Conservation (phyloP, 2,329 filamentous ascomycete species). For the Cadophora sp. region DNA sequence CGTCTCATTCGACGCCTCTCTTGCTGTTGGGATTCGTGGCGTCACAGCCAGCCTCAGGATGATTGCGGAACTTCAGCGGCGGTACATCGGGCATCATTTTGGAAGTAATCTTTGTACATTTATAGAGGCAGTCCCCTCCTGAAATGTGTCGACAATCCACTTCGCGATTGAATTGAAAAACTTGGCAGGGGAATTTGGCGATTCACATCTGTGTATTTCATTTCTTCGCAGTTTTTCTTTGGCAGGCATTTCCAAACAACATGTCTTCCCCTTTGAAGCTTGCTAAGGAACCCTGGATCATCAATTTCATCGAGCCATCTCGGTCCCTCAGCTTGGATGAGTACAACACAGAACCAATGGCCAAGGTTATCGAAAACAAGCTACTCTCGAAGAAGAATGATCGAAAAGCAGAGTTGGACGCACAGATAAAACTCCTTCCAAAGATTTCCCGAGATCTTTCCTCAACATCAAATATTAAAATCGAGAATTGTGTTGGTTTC, state of each 20-base stretch:
- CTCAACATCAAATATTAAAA: conserved; percentile 20
- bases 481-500: conserved; percentile 38
- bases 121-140: too few species aligned
- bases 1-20: background rate
- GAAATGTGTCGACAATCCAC: too few species aligned
- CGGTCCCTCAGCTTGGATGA: background rate
- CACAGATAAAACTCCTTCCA: background rate
- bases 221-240: too few species aligned
- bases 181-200: too few species aligned
- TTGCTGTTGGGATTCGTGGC: background rate
- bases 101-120: too few species aligned
- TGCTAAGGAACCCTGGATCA: background rate
- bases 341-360: background rate
- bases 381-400: too few species aligned
- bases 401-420: background rate
- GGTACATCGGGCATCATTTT: background rate
- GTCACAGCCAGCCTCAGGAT: background rate
- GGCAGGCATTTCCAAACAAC: background rate
- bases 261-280: background rate
- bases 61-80: background rate
- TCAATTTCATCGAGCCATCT: conserved; percentile 4
- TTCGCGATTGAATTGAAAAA: too few species aligned
- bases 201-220: too few species aligned
- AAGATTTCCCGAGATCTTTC: background rate
- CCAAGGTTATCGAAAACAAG: too few species aligned